Evolutionary conservation across 208 protist genomes (phyloP).

Genomic region (Trichomonas gallinae): DNA sequence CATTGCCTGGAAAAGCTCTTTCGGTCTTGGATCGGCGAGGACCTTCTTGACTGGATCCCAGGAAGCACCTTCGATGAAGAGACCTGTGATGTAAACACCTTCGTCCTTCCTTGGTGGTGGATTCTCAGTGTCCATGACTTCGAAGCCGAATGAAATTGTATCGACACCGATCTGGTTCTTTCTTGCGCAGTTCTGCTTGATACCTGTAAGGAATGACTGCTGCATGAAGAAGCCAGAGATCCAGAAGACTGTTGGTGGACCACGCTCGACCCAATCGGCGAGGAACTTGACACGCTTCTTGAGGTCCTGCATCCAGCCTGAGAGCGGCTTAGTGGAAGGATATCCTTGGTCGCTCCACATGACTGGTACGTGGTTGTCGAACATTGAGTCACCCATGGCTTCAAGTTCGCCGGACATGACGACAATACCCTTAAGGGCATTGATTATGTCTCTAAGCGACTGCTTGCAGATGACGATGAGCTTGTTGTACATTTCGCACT

Average conservation of each 20-base stretch:
- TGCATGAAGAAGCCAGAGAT: conserved; percentile 64
- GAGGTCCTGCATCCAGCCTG: conserved; percentile 83
- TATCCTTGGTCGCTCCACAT: conserved; percentile 72
- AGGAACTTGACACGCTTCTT: conserved; percentile 70
- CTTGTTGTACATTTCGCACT: conserved; percentile 43
- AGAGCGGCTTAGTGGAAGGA: conserved; percentile 87
- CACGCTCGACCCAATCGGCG: conserved; percentile 46
- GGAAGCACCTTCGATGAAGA: conserved; percentile 70
- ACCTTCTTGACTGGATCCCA: conserved; percentile 41
- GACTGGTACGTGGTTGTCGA: conserved; percentile 79
- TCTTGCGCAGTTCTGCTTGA: conserved; percentile 57
- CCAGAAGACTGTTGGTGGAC: conserved; percentile 48
- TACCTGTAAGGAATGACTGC: conserved; percentile 90
- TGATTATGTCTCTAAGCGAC: conserved; percentile 76
- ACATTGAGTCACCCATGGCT: conserved; percentile 68
- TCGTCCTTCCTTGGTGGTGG: conserved; percentile 52
- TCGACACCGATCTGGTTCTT: conserved; percentile 49
- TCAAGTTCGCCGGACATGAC: conserved; percentile 89
- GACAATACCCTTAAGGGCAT: conserved; percentile 82
- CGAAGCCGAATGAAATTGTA: conserved; percentile 43
- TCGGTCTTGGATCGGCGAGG: conserved; percentile 38
- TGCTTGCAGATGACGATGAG: conserved; percentile 47
- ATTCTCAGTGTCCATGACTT: conserved; percentile 47
- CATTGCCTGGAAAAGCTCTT: conserved; percentile 44
- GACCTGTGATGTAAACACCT: conserved; percentile 79